phyloP scores from a whole-genome alignment of 1,139 yeast genomes.

The Debaryomyces nepalensis region DNA sequence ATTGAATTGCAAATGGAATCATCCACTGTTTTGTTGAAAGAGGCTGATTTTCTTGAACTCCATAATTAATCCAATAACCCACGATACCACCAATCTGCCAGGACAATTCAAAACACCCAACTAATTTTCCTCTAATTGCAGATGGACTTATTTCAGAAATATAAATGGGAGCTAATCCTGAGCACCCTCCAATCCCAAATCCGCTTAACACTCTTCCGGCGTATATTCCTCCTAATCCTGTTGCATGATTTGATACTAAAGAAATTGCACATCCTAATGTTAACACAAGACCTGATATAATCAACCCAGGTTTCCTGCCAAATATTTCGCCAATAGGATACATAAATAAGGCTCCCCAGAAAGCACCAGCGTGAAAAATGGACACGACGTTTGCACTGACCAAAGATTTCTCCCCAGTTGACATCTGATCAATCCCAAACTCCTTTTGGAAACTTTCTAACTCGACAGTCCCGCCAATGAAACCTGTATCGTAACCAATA shows the following conservation, averaged over 20 bases:
- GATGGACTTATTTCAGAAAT: constrained; percentile 39
- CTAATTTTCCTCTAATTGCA: constrained; percentile 40
- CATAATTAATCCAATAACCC: constrained; percentile 39
- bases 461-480: constrained; percentile 40
- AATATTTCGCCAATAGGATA: constrained; percentile 34
- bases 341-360: constrained; percentile 34
- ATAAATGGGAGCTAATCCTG: constrained; percentile 39
- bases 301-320: constrained; percentile 33
- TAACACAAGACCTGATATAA: constrained; percentile 38
- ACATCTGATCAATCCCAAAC: constrained; percentile 30
- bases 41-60: constrained; percentile 31
- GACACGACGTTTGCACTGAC: constrained; percentile 37
- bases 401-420: constrained; percentile 18
- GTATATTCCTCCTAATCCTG: constrained; percentile 40
- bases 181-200: constrained; percentile 40
- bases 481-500: constrained; percentile 42
- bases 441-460: constrained; percentile 31
- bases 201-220: constrained; percentile 44
- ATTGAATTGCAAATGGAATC: constrained; percentile 45
- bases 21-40: constrained; percentile 33
- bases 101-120: constrained; percentile 54
- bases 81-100: constrained; percentile 56
- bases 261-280: constrained; percentile 50
- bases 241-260: constrained; percentile 24
- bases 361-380: constrained; percentile 42